These are phyloP conservation scores for Candida silvicultrix DNA, from an alignment of 805 yeast species.

Conservation along the genomic window DNA sequence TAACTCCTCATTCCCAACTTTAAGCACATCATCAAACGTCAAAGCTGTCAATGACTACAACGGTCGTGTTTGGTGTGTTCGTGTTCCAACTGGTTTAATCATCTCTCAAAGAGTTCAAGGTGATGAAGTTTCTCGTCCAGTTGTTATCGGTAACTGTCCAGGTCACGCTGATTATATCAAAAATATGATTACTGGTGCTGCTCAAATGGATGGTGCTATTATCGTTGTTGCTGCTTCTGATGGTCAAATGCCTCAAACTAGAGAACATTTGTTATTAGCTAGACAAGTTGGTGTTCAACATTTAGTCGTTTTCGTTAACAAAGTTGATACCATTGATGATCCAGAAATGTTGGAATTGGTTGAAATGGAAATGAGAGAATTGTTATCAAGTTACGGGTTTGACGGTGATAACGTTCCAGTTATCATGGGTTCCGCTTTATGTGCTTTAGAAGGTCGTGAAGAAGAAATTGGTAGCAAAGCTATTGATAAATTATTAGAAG, in stretches of 20 bases:
- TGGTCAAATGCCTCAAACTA: constrained; percentile 99
- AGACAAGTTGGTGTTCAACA: constrained; percentile 99
- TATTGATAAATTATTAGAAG: constrained; percentile 75
- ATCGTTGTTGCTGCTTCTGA: constrained; percentile 99
- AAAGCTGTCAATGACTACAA: too few species aligned
- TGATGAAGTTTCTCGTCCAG: background rate
- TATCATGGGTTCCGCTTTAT: constrained; percentile 96
- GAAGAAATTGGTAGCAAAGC: constrained; percentile 92
- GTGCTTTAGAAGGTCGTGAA: constrained; percentile 83
- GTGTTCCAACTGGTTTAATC: too few species aligned
- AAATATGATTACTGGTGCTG: constrained; percentile 99
- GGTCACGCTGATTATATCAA: constrained; percentile 99
- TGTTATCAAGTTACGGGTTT: constrained; percentile 83
- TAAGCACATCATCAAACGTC: too few species aligned
- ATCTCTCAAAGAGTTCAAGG: background rate
- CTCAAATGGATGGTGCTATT: constrained; percentile 99
- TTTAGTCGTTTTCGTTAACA: constrained; percentile 96
- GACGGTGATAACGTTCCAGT: constrained; percentile 99
- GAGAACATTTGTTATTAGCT: constrained; percentile 96
- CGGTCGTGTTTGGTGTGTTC: too few species aligned
- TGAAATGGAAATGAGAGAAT: constrained; percentile 99
- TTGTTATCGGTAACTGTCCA: constrained; percentile 34
- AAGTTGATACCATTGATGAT: constrained; percentile 96
- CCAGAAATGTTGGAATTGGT: constrained; percentile 99
- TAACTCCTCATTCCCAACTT: too few species aligned